Base-by-base conservation (phyloP, 2,329 filamentous ascomycete genomes). In the Clonostachys chloroleuca region DNA sequence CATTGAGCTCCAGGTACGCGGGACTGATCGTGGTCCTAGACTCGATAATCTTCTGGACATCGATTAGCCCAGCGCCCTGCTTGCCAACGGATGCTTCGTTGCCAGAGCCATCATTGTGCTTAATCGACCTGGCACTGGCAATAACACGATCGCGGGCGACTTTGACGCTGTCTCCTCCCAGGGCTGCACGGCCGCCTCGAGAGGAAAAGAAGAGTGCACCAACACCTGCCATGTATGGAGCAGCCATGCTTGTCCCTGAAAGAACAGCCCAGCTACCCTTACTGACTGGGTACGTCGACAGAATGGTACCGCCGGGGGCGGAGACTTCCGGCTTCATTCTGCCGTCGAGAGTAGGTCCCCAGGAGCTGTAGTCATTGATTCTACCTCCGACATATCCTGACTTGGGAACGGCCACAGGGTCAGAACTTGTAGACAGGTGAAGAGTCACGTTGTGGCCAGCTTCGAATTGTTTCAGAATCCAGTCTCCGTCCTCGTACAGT, bases 211-310 rank as follows among this genome's bases (percentile, higher is more conserved):
- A 60, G 36, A 84, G 68, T 1, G 79, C 80, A 39, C 74, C 68
- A 45, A 80, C 72, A 34, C 70, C 81, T 5, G 80, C 78, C 6
- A 74, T 65, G 13, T 80, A 69, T 6, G 81, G 80, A 34, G 73
- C 75, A 4, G 80, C 72, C 81, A 86, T 84, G 2, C 79, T 83
- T 0, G 79, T 83, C 12, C 80, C 80, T 34, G 68, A 80, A 33
- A 72, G 61, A 2, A 81, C 70, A 18, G 69, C 72, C 45, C 81
- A 84, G 34, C 65, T 62, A 24, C 74, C 75, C 35, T 67, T 56
- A 5, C 61, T 61, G 4, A 58, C 50, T 0, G 76, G 79, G 52
- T 69, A 84, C 0, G 80, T 83, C 9, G 79, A 81, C 24, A 84
- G 61, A 43, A 84, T 82, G 45, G 70, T 69, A 43, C 78, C 78